These are phyloP conservation scores for Trypanosoma caninum DNA, from an alignment of 208 protist species.

Conservation along the genomic window DNA sequence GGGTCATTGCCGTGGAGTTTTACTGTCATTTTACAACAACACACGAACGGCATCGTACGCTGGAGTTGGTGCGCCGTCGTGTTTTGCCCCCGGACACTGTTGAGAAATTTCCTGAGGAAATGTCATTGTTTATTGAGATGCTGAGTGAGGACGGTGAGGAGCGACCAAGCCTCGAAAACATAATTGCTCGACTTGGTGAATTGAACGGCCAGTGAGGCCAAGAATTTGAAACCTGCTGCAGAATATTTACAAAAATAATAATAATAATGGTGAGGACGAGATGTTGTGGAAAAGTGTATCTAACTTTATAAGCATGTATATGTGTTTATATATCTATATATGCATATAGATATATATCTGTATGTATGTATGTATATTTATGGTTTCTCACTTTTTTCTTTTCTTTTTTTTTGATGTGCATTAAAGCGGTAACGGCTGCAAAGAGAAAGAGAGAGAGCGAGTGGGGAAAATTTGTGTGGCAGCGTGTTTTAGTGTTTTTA, in stretches of 20 bases:
- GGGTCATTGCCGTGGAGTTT: conserved; percentile 78
- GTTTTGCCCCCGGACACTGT: conserved; percentile 35
- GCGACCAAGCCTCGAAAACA: conserved; percentile 27
- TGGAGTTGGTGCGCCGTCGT: conserved; percentile 50
- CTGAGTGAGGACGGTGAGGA: conserved; percentile 19
- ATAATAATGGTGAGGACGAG: background rate
- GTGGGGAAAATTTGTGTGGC: background rate
- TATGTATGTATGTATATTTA: conserved; percentile 1
- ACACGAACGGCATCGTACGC: conserved; percentile 63
- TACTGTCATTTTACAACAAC: conserved; percentile 67
- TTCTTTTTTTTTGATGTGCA: background rate
- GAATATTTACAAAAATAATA: background rate
- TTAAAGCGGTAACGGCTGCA: background rate
- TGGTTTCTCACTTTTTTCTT: background rate
- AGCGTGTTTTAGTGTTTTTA: background rate
- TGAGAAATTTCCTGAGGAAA: conserved; percentile 45
- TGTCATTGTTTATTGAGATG: conserved; percentile 43
- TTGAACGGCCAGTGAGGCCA: too few relatives aligned
- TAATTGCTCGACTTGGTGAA: too few relatives aligned
- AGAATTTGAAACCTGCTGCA: too few relatives aligned
- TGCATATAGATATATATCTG: conserved; percentile 12
- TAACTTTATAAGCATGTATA: too few relatives aligned
- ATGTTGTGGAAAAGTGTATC: too few relatives aligned
- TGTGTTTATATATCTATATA: background rate
- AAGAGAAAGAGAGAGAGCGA: background rate